A percentile compares a stretch with the other conserved stretches of the same genome.
phyloP scores from a whole-genome alignment of 2,329 filamentous ascomycete species.

The Albophoma yamanashiensis region DNA sequence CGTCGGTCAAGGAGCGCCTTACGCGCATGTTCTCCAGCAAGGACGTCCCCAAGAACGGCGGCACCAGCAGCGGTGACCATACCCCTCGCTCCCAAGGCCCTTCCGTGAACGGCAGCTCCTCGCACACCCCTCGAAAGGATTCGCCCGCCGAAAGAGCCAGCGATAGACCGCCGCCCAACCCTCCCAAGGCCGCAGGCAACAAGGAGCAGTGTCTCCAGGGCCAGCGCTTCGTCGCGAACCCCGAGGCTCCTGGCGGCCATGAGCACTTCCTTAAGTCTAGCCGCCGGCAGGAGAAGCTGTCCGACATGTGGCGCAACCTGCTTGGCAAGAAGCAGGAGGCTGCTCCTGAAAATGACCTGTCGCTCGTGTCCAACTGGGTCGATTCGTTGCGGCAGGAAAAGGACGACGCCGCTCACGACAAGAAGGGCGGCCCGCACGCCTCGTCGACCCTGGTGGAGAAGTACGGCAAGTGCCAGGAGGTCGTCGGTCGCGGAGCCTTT shows the following conservation, averaged over 20 bases:
- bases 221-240: slow-evolving; percentile 40
- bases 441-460: slow-evolving; percentile 76
- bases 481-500: slow-evolving; percentile 92
- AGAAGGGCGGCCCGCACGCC: slow-evolving; percentile 64
- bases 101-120: slow-evolving; percentile 20
- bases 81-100: slow-evolving; percentile 23
- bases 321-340: slow-evolving; percentile 76
- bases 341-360: slow-evolving; percentile 67
- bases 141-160: slow-evolving; percentile 21
- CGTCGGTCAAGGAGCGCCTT: slow-evolving; percentile 52
- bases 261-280: slow-evolving; percentile 83
- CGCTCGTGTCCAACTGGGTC: slow-evolving; percentile 91
- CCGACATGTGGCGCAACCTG: slow-evolving; percentile 80
- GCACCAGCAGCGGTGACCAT: slow-evolving; percentile 22
- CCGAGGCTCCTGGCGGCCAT: slow-evolving; percentile 57
- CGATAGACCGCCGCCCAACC: slow-evolving; percentile 14
- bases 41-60: slow-evolving; percentile 27
- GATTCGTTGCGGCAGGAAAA: slow-evolving; percentile 86
- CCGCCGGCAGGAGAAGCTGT: slow-evolving; percentile 87
- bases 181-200: slow-evolving; percentile 15
- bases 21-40: slow-evolving; percentile 56
- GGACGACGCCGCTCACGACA: slow-evolving; percentile 65
- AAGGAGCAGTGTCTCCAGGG: slow-evolving; percentile 28
- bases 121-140: slow-evolving; percentile 31
- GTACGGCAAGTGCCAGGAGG: slow-evolving; percentile 96